Evolutionary conservation across 2,329 filamentous ascomycete species (phyloP), one percentile per base, ranked within the genome.

Genomic region (Monosporascus sp.): DNA sequence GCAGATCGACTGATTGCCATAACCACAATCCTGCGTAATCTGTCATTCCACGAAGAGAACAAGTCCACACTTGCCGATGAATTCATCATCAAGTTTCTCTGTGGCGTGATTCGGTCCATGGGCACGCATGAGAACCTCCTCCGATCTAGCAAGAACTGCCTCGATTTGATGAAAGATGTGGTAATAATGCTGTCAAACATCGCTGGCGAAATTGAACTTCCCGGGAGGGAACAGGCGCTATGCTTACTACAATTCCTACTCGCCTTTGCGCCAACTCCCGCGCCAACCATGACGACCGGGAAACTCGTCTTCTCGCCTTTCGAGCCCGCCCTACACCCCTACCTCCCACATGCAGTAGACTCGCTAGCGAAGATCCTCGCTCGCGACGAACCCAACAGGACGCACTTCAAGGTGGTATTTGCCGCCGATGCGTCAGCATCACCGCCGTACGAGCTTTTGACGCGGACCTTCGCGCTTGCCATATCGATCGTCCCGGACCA

Each of bases 91-190:
- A 91, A 89, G 61, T 91, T 97, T 64, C 74, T 97, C 8, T 91
- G 90, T 54, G 86, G 86, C 46, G 82, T 92, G 4, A 91, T 97
- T 58, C 81, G 91, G 55, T 89, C 94, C 60, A 78, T 97, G 15
- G 94, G 93, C 31, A 97, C 92, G 4, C 87, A 91, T 15, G 91
- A 91, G 61, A 89, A 93, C 79, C 80, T 97, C 31, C 74, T 97
- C 43, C 85, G 91, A 40, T 90, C 86, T 3, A 82, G 94, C 60
- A 78, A 82, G 65, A 96, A 97, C 70, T 94, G 89, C 0, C 76
- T 97, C 60, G 94, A 99, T 70, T 93, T 97, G 64, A 96, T 97
- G 89, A 99, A 99, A 72, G 94, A 99, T 69, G 78, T 91, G 31
- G 84, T 97, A 54, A 87, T 91, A 17, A 85, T 96, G 60, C 77